Conservation (phyloP, 2,329 filamentous ascomycete species). For the Dactylonectria estremocensis region DNA sequence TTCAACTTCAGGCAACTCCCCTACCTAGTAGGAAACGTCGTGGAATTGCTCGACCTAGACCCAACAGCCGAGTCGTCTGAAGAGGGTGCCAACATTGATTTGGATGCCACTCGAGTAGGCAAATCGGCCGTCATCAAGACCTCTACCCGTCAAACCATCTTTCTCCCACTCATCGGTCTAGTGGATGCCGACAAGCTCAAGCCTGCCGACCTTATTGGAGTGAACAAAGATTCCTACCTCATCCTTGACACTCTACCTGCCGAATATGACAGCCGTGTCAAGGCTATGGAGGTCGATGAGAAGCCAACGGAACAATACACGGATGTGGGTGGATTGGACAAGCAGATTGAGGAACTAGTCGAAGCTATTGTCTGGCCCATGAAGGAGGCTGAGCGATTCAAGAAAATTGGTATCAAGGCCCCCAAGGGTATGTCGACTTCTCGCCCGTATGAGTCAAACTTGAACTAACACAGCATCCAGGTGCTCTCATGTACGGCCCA, state of each 20-base stretch:
- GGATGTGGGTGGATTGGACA: slow-evolving; percentile 96
- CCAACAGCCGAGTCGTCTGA: slow-evolving; percentile 96
- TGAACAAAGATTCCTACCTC: slow-evolving; percentile 99
- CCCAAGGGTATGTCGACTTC: slow-evolving; percentile 84
- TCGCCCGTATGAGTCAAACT: slow-evolving; percentile 72
- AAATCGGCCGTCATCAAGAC: slow-evolving; percentile 99
- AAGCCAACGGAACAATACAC: slow-evolving; percentile 99
- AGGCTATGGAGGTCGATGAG: slow-evolving; percentile 99
- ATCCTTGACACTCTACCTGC: slow-evolving; percentile 96
- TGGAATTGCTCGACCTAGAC: slow-evolving; percentile 96
- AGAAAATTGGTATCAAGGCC: slow-evolving; percentile 99
- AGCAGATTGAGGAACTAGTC: slow-evolving; percentile 98
- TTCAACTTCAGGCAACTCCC: slow-evolving; percentile 83
- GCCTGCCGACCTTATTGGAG: slow-evolving; percentile 95
- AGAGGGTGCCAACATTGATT: slow-evolving; percentile 98
- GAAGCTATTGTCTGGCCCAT: slow-evolving; percentile 99
- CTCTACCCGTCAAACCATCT: slow-evolving; percentile 98
- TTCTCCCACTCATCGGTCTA: slow-evolving; percentile 95
- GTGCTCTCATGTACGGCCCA: slow-evolving; percentile 97
- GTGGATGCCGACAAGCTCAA: slow-evolving; percentile 97
- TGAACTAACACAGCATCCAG: slow-evolving; percentile 93
- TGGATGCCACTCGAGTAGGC: slow-evolving; percentile 95
- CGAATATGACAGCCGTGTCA: slow-evolving; percentile 98
- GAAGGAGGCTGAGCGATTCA: slow-evolving; percentile 99
- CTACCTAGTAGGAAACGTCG: slow-evolving; percentile 98